Percentiles rank a stretch among this genome's conserved stretches.
Conservation (phyloP, 2,329 filamentous ascomycete species). For the Coniochaeta hoffmannii region DNA sequence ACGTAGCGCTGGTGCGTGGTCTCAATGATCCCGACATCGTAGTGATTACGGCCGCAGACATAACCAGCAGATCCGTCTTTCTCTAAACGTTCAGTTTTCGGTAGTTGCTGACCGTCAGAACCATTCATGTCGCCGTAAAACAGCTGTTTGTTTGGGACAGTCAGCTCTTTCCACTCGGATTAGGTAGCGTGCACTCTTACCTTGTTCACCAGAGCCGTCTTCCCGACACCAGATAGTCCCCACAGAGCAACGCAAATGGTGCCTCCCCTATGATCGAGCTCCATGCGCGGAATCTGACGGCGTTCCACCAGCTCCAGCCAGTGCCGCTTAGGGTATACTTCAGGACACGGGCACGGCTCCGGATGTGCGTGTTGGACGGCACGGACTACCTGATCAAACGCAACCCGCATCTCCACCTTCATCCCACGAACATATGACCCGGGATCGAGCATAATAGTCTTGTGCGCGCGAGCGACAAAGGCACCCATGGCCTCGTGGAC, state of each 20-base stretch:
- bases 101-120: background rate
- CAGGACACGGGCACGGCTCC: background rate
- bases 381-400: background rate
- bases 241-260: background rate
- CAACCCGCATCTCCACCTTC: background rate
- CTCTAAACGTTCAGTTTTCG: background rate
- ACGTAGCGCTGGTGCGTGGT: background rate
- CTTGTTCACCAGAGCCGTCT: background rate
- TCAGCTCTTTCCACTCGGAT: background rate
- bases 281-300: background rate
- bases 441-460: background rate
- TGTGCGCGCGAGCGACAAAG: background rate
- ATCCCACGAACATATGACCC: background rate
- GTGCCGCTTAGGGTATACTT: background rate
- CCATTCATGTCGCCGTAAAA: background rate
- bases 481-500: background rate
- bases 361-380: background rate
- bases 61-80: background rate
- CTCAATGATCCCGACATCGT: background rate
- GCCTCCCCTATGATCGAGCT: background rate
- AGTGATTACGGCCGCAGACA: background rate
- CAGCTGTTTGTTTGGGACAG: background rate
- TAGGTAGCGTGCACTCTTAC: background rate
- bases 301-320: background rate
- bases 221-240: background rate